These are phyloP conservation scores for Phoma herbarum DNA, from an alignment of 2,329 filamentous ascomycete genomes.

Conservation along the genomic window DNA sequence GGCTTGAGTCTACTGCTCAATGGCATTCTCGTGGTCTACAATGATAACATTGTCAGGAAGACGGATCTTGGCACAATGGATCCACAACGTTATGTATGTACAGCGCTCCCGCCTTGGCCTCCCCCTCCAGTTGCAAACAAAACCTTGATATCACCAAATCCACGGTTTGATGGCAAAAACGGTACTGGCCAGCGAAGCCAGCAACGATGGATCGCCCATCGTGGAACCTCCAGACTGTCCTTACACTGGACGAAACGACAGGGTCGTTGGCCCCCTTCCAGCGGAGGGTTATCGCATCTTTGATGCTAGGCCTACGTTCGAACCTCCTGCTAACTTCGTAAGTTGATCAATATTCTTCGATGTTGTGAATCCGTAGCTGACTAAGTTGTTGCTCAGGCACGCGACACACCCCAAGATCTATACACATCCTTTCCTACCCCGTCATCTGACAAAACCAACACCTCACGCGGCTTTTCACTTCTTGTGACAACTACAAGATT, in stretches of 20 bases:
- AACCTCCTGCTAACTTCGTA: not conserved
- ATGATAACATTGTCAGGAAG: not conserved
- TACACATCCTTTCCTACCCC: slow-evolving; percentile 9
- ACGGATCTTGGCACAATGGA: not conserved
- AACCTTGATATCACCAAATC: not conserved
- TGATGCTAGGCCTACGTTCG: not conserved
- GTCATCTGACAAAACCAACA: not conserved
- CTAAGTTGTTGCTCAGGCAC: not conserved
- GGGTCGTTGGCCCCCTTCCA: not conserved
- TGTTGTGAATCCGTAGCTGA: not conserved
- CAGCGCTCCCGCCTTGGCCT: not conserved
- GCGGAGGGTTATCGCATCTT: slow-evolving; percentile 15
- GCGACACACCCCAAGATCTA: not conserved
- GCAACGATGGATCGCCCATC: not conserved
- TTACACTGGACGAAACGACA: not conserved
- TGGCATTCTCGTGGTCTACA: slow-evolving; percentile 3
- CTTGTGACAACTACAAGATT: not conserved
- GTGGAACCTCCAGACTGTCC: not conserved
- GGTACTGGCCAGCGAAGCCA: not conserved
- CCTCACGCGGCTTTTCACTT: not conserved
- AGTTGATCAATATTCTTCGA: not conserved
- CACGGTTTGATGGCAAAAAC: not conserved
- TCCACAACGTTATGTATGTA: not conserved
- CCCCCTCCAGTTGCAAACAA: not conserved
- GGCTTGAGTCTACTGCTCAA: not conserved